A percentile compares a stretch with the other conserved stretches of the same genome.
These are phyloP conservation scores for Dictyostelium capitatum DNA, from an alignment of 78 protist genomes.

Conservation along the genomic window DNA sequence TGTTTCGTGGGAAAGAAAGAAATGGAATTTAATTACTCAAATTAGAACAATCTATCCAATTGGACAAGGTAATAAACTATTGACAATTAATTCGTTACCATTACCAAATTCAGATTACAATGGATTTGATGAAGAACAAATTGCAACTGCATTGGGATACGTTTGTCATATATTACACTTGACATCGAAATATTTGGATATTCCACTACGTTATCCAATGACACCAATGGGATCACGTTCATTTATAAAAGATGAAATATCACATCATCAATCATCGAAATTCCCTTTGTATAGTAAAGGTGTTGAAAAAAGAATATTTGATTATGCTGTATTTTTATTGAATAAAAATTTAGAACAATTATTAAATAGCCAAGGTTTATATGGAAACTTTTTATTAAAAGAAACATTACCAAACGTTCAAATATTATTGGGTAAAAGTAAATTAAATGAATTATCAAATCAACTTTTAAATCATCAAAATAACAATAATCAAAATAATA, in stretches of 20 bases:
- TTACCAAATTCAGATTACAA: constrained; percentile 85
- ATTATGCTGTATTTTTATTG: constrained; percentile 82
- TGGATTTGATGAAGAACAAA: constrained; percentile 80
- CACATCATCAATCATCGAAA: constrained; percentile 59
- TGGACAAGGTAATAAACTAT: constrained; percentile 28
- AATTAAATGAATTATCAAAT: constrained; percentile 1
- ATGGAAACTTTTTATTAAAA: constrained; percentile 47
- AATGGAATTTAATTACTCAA: constrained; percentile 65
- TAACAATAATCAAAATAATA: neutral
- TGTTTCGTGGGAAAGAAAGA: constrained; percentile 52
- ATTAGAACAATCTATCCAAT: constrained; percentile 72
- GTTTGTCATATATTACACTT: constrained; percentile 78
- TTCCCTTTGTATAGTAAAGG: constrained; percentile 80
- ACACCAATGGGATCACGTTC: constrained; percentile 86
- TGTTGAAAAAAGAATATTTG: constrained; percentile 64
- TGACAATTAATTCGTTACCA: constrained; percentile 49
- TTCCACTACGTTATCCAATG: constrained; percentile 85
- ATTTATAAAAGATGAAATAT: constrained; percentile 77
- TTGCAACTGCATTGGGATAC: constrained; percentile 84
- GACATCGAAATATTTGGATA: constrained; percentile 58
- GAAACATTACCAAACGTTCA: constrained; percentile 83
- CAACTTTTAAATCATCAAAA: neutral
- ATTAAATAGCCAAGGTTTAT: constrained; percentile 73
- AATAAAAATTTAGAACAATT: constrained; percentile 83
- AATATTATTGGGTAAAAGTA: constrained; percentile 60